Base-by-base conservation (phyloP, 352 stramenopile genomes). In the Ophiocytium majus region DNA sequence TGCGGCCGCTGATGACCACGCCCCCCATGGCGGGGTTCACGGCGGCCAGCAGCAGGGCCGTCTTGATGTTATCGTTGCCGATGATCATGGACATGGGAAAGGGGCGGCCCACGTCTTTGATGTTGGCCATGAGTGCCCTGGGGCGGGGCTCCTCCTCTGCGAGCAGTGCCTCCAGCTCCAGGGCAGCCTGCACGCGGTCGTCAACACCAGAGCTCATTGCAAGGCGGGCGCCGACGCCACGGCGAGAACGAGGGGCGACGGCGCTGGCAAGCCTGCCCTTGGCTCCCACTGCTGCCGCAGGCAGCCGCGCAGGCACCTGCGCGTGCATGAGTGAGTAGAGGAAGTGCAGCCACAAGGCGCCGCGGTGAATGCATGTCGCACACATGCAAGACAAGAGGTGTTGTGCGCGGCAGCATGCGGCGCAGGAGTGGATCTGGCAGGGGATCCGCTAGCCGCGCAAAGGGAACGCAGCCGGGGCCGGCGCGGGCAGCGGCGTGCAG, bases 61-160 rank as follows among this genome's bases (percentile, higher is more conserved):
- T 92, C 87, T 95, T 95, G 88, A 95, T 94, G 28, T 89, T 89
- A 33, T 95, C 92, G 83, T 95, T 91, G 76, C 92, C 93, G 0
- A 95, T 91, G 83, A 95, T 91, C 91, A 94, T 93, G 50, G 89
- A 93, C 80, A 95, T 89, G 79, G 93, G 93, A 63, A 83, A 89
- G 9, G 82, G 66, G 28, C 85, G 79, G 10, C 75, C 71, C 0
- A 82, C 79, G 63, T 81, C 76, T 34, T 75, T 82, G 9, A 88
- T 43, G n/a, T 81, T 71, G 36, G 36, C 32, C 76, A 81, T 43
- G 19, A 81, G 34, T 76, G 49, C 57, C 34, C 49, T 1, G 5
- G 32, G 33, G 49, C 49, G 33, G 10, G 79, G 17, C 80, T 63
- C 43, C 80, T 35, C 37, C 32, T 82, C 0, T n/a, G 75, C 82